Percentiles rank a stretch among this genome's conserved stretches.
phyloP scores from a whole-genome alignment of 2,329 filamentous ascomycete species.

The Niveomyces coronatus region DNA sequence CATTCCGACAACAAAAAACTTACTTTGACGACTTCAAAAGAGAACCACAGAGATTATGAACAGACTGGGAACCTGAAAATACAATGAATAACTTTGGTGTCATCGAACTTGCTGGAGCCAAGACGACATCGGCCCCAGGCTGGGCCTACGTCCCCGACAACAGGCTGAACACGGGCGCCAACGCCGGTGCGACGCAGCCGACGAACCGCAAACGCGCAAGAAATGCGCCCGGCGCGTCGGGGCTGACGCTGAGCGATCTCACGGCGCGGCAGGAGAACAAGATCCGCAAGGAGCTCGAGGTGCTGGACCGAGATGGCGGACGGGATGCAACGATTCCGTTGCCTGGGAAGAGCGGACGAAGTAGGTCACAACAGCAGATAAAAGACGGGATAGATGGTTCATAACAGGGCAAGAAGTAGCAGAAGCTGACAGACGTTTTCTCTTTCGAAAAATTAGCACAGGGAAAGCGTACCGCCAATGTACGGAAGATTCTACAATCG shows the following conservation, averaged over 20 bases:
- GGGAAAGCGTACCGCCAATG: conserved; percentile 55
- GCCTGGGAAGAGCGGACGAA: conserved; percentile 40
- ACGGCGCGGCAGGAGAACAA: conserved; percentile 76
- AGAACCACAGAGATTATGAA: not conserved
- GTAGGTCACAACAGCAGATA: too few relatives aligned
- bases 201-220: conserved; percentile 63
- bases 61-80: conserved; percentile 1
- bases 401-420: too few relatives aligned
- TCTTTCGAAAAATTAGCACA: conserved; percentile 22
- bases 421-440: too few relatives aligned
- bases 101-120: conserved; percentile 66
- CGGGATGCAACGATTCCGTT: conserved; percentile 63
- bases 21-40: not conserved
- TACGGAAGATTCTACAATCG: conserved; percentile 67
- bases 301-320: conserved; percentile 71
- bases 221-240: conserved; percentile 37
- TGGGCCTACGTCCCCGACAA: conserved; percentile 88
- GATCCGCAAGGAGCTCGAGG: conserved; percentile 69
- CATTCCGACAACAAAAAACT: too few relatives aligned
- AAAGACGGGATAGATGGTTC: too few relatives aligned
- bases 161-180: conserved; percentile 42
- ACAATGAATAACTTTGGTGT: conserved; percentile 63
- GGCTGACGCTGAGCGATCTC: conserved; percentile 50
- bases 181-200: conserved; percentile 26
- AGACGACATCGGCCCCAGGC: conserved; percentile 63